A percentile compares a stretch with the other conserved stretches of the same genome.
These are phyloP conservation scores for Tylopilus vinaceipallidus DNA, from an alignment of 768 basidiomycete species.

Conservation along the genomic window DNA sequence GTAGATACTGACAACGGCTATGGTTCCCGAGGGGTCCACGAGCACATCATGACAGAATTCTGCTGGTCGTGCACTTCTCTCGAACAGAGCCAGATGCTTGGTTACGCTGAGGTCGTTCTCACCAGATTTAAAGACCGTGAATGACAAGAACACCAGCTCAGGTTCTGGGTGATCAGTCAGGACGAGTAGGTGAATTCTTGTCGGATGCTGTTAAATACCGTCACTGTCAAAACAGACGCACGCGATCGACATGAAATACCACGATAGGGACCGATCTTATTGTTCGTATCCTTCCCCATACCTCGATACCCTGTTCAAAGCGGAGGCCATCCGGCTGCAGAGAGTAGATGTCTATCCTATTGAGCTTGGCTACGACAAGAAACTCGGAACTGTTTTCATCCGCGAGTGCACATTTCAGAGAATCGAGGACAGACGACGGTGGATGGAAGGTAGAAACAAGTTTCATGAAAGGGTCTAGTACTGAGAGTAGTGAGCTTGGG, in stretches of 20 bases:
- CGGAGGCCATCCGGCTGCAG: slow-evolving; percentile 58
- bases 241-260: slow-evolving; percentile 36
- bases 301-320: slow-evolving; percentile 55
- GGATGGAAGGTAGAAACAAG: slow-evolving; percentile 75
- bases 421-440: slow-evolving; percentile 68
- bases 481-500: too few relatives aligned
- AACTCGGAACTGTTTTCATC: slow-evolving; percentile 50
- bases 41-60: slow-evolving; percentile 73
- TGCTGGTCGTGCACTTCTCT: slow-evolving; percentile 54
- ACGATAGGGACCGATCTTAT: slow-evolving; percentile 53
- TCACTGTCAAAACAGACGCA: slow-evolving; percentile 5
- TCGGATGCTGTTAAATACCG: slow-evolving; percentile 26
- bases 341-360: slow-evolving; percentile 67
- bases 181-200: slow-evolving; percentile 50
- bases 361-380: slow-evolving; percentile 67
- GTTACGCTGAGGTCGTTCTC: slow-evolving; percentile 36
- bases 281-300: slow-evolving; percentile 67
- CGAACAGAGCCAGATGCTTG: slow-evolving; percentile 51
- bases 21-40: slow-evolving; percentile 58
- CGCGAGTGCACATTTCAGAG: slow-evolving; percentile 65
- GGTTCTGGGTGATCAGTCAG: slow-evolving; percentile 78
- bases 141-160: slow-evolving; percentile 62
- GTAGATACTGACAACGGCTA: slow-evolving; percentile 67
- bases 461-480: slow-evolving; percentile 42
- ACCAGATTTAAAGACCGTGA: slow-evolving; percentile 38